Base-by-base conservation (phyloP, 768 basidiomycete species). In the Pleurotus giganteus region DNA sequence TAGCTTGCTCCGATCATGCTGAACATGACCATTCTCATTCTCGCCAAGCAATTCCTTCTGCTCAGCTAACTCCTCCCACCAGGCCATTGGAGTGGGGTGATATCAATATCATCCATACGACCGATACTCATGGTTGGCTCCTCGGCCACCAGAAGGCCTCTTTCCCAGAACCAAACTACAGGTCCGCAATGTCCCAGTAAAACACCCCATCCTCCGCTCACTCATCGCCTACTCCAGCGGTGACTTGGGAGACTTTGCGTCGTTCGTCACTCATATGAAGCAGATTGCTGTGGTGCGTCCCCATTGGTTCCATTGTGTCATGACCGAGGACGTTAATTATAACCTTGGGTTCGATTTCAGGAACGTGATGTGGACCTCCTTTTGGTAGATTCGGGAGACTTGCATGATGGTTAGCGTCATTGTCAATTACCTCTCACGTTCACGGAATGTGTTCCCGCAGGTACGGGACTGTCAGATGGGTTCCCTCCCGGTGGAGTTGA, bases 181-280 rank as follows among this genome's bases (percentile, higher is more conserved):
- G n/a, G 15, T 28, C 7, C 24, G 42, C 29, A 2, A 7, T 17
- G 17, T 52, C 4, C 12, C 12, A 32, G 7, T 7, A 31, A 43
- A 21, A 17, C 12, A 11, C 17, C 12, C 23, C 28, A 27, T 19
- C 28, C n/a, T 21, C 23, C 46, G 8, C 6, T 32, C 15, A 49
- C 31, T 23, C 46, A 37, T 29, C 19, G 11, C 9, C 26, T 24
- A 36, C 47, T 13, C 17, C 46, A 76, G 74, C 63, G 74, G 69
- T n/a, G 66, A 69, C 51, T 65, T 85, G 24, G 93, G 91, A n/a
- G 90, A 92, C 60, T 88, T 94, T 64, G 78, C 86, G 34, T 91
- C 88, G n/a, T 97, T 95, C 60, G 86, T 91, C 12, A 61, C 80
- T 2, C 89, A 90, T 56, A 88, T 95, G 86, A 90, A 93, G 71